phyloP scores from a whole-genome alignment of 179 eudicot species.

The Vitellaria paradoxa region DNA sequence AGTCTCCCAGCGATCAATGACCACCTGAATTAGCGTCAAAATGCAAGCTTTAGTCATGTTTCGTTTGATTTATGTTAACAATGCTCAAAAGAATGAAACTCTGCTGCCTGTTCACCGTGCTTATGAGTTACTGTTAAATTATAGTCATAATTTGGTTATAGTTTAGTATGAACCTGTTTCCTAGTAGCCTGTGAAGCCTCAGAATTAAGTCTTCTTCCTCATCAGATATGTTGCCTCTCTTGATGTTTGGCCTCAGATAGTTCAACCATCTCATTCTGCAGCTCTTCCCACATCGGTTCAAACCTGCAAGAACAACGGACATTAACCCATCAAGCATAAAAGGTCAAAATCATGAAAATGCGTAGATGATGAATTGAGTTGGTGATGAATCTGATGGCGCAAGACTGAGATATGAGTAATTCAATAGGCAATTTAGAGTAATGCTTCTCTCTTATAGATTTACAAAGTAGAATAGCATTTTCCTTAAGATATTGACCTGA shows the following conservation, averaged over 20 bases:
- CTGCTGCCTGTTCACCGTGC: too few species aligned
- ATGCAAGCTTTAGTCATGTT: not conserved
- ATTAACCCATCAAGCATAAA: not conserved
- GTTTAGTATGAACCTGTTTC: conserved; percentile 26
- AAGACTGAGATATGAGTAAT: not conserved
- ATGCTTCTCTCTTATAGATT: too few species aligned
- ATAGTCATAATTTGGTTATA: too few species aligned
- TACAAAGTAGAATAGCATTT: not conserved
- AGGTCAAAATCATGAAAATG: not conserved
- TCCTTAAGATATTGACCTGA: conserved; percentile 30
- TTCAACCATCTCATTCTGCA: conserved; percentile 39
- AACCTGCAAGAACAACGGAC: conserved; percentile 12
- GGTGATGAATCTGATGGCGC: not conserved
- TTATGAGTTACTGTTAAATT: too few species aligned
- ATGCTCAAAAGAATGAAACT: too few species aligned
- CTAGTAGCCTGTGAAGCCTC: conserved; percentile 26
- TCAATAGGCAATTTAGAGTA: not conserved
- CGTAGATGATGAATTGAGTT: not conserved
- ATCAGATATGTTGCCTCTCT: conserved; percentile 28
- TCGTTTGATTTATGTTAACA: too few species aligned
- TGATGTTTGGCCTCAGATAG: conserved; percentile 33
- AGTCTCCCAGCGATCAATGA: conserved; percentile 20
- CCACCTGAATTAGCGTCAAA: conserved; percentile 8
- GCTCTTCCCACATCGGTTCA: conserved; percentile 32
- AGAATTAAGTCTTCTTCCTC: conserved; percentile 36